phyloP scores from a whole-genome alignment of 805 yeast genomes.

The Tetrapisispora nanseiensis region DNA sequence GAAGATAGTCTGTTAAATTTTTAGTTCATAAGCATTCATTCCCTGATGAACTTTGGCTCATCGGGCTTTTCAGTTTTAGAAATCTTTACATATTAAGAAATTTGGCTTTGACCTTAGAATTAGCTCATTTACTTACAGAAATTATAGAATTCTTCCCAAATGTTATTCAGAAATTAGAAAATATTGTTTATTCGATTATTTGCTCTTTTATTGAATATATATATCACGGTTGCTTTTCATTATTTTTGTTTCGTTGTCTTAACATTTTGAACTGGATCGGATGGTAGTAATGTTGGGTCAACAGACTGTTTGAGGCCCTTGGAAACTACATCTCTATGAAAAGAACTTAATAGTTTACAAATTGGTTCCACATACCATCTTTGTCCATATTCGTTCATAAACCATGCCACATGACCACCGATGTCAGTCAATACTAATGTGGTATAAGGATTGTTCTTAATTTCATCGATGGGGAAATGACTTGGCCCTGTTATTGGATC shows the following conservation, averaged over 20 bases:
- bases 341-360: constrained; percentile 33
- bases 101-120: no score
- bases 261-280: not conserved
- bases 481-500: constrained; percentile 61
- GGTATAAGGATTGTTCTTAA: constrained; percentile 48
- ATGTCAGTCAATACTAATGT: constrained; percentile 47
- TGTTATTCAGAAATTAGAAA: no score
- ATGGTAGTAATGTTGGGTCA: not conserved
- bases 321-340: constrained; percentile 25
- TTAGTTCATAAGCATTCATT: no score
- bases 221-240: not conserved
- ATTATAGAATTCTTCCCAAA: no score
- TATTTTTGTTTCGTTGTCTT: not conserved
- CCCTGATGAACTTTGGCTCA: no score
- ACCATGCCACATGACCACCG: constrained; percentile 87
- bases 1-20: no score
- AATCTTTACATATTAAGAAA: no score
- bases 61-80: no score
- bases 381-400: constrained; percentile 39
- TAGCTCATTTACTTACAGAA: no score
- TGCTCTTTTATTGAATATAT: not conserved
- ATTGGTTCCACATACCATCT: constrained; percentile 59
- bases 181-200: no score
- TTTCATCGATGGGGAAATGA: constrained; percentile 43
- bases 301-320: constrained; percentile 12